Conservation (phyloP, 257 asterid species). For the Schizonepeta tenuifolia region DNA sequence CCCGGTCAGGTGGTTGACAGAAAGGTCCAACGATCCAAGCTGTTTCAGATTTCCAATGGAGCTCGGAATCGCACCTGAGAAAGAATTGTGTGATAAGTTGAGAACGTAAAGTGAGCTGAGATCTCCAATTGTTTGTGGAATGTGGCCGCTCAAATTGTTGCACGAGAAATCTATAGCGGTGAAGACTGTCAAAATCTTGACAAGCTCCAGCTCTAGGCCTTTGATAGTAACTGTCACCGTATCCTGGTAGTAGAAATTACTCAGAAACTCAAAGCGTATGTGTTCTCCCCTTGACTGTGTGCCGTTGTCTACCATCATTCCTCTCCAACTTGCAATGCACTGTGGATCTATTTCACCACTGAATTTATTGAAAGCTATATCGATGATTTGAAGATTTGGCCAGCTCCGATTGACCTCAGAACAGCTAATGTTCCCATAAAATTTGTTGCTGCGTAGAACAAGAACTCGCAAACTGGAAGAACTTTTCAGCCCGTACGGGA, state of each 20-base stretch:
- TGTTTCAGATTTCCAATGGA: slow-evolving; percentile 55
- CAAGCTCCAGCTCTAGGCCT: slow-evolving; percentile 61
- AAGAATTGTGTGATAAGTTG: slow-evolving; percentile 58
- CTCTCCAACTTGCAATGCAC: slow-evolving; percentile 48
- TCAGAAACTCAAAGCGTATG: slow-evolving; percentile 37
- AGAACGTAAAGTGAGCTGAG: slow-evolving; percentile 57
- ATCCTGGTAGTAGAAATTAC: slow-evolving; percentile 52
- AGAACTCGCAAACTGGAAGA: slow-evolving; percentile 54
- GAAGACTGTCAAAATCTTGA: slow-evolving; percentile 57
- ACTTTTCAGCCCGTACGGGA: slow-evolving; percentile 46
- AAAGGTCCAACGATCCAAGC: slow-evolving; percentile 64
- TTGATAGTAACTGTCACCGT: slow-evolving; percentile 58
- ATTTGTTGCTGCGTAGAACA: slow-evolving; percentile 52
- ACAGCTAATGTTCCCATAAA: slow-evolving; percentile 55
- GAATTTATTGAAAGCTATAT: slow-evolving; percentile 61
- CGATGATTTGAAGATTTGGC: slow-evolving; percentile 69
- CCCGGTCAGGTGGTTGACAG: slow-evolving; percentile 49
- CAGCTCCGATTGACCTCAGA: slow-evolving; percentile 38
- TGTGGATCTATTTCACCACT: slow-evolving; percentile 40
- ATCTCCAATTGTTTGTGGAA: slow-evolving; percentile 51
- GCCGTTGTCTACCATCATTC: slow-evolving; percentile 42
- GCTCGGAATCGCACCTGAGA: slow-evolving; percentile 54
- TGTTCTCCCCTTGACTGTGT: slow-evolving; percentile 25
- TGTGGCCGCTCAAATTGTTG: slow-evolving; percentile 52
- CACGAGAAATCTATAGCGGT: slow-evolving; percentile 58